Base-by-base conservation (phyloP, 805 yeast genomes). In the Ogataea populi-albae region DNA sequence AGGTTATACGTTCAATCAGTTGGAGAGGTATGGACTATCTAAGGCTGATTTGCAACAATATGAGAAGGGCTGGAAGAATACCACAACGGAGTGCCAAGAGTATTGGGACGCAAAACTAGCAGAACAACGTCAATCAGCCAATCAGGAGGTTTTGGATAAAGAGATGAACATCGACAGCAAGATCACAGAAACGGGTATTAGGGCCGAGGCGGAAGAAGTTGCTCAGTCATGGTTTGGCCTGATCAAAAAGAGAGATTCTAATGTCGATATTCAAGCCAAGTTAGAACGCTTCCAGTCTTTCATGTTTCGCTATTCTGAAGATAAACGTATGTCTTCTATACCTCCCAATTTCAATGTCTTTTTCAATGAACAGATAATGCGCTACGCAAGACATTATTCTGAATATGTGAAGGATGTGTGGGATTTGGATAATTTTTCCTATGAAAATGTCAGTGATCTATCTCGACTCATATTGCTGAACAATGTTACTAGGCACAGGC, bases 401-500 rank as follows among this genome's bases (percentile, higher is more conserved):
- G 20, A 27, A 11, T 27, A 27, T 14, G n/a, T 27, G 30, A 17
- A 17, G 21, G 21, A 27, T 15, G 20, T 12, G 10, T 18, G 11
- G n/a, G 26, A 26, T 9, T 19, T 21, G 14, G 17, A 17, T n/a
- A n/a, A n/a, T 34, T 17, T 10, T 21, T 12, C 23, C 24, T 7
- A 33, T 26, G 8, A 34, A 21, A 25, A 5, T 34, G 5, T 34
- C 32, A 4, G 26, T 19, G 7, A 26, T 6, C 23, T 26, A 10
- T 30, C 37, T 9, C 15, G 20, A 11, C 22, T 32, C 10, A 21
- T 38, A 7, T 9, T 31, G 19, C 16, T 42, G 27, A 29, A 35
- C 19, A 24, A 24, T 19, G 17, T 42, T 7, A 38, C 37, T 3
- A 15, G 22, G 6, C 39, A 39, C 21, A n/a, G n/a, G n/a, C n/a